A percentile compares a stretch with the other conserved stretches of the same genome.
phyloP scores from a whole-genome alignment of 2,329 filamentous ascomycete species.

The Ophiocordyceps polyrhachis-furcata region DNA sequence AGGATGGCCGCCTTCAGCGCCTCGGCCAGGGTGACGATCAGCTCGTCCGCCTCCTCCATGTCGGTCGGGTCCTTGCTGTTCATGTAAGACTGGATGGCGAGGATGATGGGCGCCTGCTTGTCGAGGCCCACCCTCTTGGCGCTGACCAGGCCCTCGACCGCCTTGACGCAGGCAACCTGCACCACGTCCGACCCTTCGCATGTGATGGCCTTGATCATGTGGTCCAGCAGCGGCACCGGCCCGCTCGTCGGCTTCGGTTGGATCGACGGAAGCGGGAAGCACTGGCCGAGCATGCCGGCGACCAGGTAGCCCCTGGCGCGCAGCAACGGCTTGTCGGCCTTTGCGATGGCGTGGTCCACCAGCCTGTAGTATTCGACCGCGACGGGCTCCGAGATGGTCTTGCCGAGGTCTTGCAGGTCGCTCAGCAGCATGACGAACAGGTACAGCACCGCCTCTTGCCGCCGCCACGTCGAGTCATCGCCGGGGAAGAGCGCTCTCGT shows the following conservation, averaged over 20 bases:
- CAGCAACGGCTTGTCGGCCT: constrained; percentile 53
- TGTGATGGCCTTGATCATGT: constrained; percentile 56
- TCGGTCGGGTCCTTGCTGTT: constrained; percentile 64
- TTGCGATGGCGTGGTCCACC: constrained; percentile 57
- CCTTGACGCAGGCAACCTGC: constrained; percentile 78
- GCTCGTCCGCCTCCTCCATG: constrained; percentile 73
- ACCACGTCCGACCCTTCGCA: constrained; percentile 71
- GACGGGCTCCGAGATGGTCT: constrained; percentile 48
- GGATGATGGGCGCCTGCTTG: constrained; percentile 41
- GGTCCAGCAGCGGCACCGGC: constrained; percentile 37
- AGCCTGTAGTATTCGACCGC: constrained; percentile 62
- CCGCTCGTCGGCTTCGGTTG: background rate
- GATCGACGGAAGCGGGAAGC: constrained; percentile 40
- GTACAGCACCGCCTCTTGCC: constrained; percentile 66
- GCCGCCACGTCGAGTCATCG: constrained; percentile 32
- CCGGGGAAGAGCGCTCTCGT: constrained; percentile 54
- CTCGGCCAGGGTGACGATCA: constrained; percentile 78
- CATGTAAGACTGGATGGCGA: constrained; percentile 55
- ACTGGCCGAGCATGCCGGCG: constrained; percentile 59
- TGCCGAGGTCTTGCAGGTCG: constrained; percentile 64
- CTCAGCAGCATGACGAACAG: constrained; percentile 68
- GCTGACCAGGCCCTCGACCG: constrained; percentile 49
- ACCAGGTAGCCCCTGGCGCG: constrained; percentile 76
- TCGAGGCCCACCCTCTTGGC: constrained; percentile 31
- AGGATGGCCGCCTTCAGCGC: constrained; percentile 68